Conservation (phyloP, 345 rosid species). For the Physaria fendleri region DNA sequence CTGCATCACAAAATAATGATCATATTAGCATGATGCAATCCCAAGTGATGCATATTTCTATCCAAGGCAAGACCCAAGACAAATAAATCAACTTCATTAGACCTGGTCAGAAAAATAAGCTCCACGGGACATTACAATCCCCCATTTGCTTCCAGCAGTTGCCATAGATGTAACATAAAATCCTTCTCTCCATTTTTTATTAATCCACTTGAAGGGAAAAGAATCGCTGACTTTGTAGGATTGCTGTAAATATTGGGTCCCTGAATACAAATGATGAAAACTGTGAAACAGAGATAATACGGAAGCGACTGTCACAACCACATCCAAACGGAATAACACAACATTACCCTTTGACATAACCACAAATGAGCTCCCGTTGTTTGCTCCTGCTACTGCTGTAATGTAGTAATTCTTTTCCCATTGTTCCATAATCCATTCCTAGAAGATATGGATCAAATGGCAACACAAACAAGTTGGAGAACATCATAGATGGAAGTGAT, state of each 20-base stretch:
- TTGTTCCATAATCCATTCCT: slow-evolving; percentile 99
- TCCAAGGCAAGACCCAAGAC: not conserved
- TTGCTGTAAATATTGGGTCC: slow-evolving; percentile 89
- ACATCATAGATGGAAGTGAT: not conserved
- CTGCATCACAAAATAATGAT: slow-evolving; percentile 27
- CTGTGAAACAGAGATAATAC: not conserved
- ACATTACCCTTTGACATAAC: slow-evolving; percentile 93
- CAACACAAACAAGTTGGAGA: slow-evolving; percentile 4
- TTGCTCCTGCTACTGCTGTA: slow-evolving; percentile 91
- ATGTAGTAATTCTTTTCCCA: slow-evolving; percentile 96
- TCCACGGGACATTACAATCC: slow-evolving; percentile 96
- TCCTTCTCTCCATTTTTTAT: slow-evolving; percentile 95
- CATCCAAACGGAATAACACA: slow-evolving; percentile 7
- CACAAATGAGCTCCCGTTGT: slow-evolving; percentile 79
- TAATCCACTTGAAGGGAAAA: slow-evolving; percentile 97
- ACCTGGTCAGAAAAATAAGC: slow-evolving; percentile 93
- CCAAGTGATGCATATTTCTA: not conserved
- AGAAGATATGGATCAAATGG: slow-evolving; percentile 5
- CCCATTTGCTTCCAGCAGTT: slow-evolving; percentile 96
- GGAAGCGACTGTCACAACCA: not conserved
- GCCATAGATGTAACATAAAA: slow-evolving; percentile 92
- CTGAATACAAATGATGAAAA: slow-evolving; percentile 32
- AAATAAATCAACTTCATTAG: not conserved
- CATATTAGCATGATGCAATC: not conserved
- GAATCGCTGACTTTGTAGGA: slow-evolving; percentile 96